Evolutionary conservation across 495 filamentous ascomycete genomes (phyloP).

Genomic region (Letharia lupina): DNA sequence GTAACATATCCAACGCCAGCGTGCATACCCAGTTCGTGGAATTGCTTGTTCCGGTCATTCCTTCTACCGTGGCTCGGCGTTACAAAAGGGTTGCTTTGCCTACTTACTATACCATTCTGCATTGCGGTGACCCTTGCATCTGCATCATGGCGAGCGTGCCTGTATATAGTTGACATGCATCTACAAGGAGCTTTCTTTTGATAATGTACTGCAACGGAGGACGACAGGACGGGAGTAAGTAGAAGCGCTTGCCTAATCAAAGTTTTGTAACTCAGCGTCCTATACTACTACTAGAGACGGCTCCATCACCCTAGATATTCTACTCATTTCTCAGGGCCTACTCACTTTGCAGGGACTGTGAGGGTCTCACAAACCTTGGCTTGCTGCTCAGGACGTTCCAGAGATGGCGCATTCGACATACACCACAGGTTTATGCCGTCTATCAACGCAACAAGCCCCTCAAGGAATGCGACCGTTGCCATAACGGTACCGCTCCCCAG

Average conservation of each 20-base stretch:
- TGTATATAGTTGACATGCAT: slow-evolving; percentile 20
- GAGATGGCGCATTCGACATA: too few species aligned
- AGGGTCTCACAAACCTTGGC: too few species aligned
- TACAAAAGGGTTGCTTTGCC: slow-evolving; percentile 10
- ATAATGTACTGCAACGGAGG: slow-evolving; percentile 15
- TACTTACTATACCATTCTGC: slow-evolving; percentile 23
- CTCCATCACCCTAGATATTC: background rate
- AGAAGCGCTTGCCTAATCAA: background rate
- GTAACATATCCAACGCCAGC: background rate
- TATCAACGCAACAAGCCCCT: too few species aligned
- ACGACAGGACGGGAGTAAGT: slow-evolving; percentile 3
- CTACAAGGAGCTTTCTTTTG: slow-evolving; percentile 17
- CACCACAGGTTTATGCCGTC: too few species aligned
- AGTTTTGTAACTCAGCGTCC: background rate
- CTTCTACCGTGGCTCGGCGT: slow-evolving; percentile 10
- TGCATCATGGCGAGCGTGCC: slow-evolving; percentile 19
- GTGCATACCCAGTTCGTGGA: background rate
- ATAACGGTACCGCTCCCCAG: too few species aligned
- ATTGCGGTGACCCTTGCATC: slow-evolving; percentile 19
- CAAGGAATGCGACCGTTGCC: too few species aligned
- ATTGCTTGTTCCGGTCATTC: background rate
- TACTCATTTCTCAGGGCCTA: background rate
- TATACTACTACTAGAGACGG: background rate
- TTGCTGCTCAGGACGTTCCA: background rate
- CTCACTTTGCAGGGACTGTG: background rate